Evolutionary conservation across 257 asterid species (phyloP), one percentile per base, ranked within the genome.

Genomic region (Solanum piurae): DNA sequence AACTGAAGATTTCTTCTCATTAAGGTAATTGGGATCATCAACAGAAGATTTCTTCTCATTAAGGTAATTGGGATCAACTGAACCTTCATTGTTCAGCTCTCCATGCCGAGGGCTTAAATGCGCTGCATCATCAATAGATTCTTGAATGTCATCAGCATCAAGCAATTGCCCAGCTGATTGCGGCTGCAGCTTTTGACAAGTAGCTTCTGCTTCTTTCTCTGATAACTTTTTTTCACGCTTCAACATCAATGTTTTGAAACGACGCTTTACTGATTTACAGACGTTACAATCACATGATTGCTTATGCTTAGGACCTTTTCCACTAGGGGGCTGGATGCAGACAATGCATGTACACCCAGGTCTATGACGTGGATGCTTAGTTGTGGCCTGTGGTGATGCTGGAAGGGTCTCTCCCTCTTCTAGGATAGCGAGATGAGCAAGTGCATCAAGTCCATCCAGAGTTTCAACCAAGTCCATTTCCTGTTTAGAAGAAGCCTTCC

Each of bases 241-340:
- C 92, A 92, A 89, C 96, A 92, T 93, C 82, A 93, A 83, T 84
- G 98, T 95, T 80, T 83, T 92, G 38, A 89, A 90, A 66, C 96
- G 95, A 18, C 95, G 96, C 84, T 92, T 92, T 49, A 92, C 87
- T 23, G 95, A 94, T 83, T 90, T 89, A 88, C 98, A 96, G 69
- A 92, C 94, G 12, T 91, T 90, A 60, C 98, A 95, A 6, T 91
- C 93, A 9, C 99, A 96, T 20, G 94, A 88, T 75, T 94, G 95
- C 83, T 87, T 83, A 91, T 95, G 98, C 86, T 93, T 94, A 9
- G 93, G 89, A 58, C 95, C 92, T 84, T 93, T 93, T 83, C 98
- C 98, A 58, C 96, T 95, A 40, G 99, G 95, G 52, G 97, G 97
- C 89, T 95, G 98, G 89, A 94, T 90, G 94, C 99, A 96, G 74